These are phyloP conservation scores for Eucalyptus grandis DNA, from an alignment of 345 rosid species.

Conservation along the genomic window DNA sequence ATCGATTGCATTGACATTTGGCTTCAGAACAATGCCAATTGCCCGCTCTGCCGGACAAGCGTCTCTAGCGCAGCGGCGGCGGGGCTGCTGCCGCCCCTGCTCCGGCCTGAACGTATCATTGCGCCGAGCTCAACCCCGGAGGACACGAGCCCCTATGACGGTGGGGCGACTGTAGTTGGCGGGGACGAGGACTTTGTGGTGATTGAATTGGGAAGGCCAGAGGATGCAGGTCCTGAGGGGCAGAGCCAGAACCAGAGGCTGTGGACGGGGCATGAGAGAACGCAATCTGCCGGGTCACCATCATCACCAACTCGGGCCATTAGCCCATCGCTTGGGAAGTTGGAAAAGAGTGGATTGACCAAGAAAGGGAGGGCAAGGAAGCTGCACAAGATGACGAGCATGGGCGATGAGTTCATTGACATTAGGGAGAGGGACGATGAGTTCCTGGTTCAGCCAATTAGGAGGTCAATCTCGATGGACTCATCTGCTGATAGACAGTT, in stretches of 20 bases:
- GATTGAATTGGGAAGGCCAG: constrained; percentile 39
- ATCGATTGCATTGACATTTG: constrained; percentile 89
- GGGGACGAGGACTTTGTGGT: constrained; percentile 63
- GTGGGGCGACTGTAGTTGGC: not conserved
- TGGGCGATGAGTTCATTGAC: constrained; percentile 86
- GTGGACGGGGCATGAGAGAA: constrained; percentile 28
- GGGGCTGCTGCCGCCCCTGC: not conserved
- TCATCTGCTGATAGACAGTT: constrained; percentile 58
- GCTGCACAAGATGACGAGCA: constrained; percentile 42
- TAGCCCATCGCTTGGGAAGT: constrained; percentile 23
- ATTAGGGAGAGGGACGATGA: constrained; percentile 39
- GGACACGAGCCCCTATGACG: constrained; percentile 16
- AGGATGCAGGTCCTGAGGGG: not conserved
- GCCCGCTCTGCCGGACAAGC: constrained; percentile 80
- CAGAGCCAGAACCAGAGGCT: not conserved
- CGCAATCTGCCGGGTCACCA: constrained; percentile 7
- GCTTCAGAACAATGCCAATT: constrained; percentile 85
- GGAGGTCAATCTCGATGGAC: constrained; percentile 92
- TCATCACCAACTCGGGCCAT: not conserved
- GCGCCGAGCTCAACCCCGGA: constrained; percentile 39
- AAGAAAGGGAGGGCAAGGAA: constrained; percentile 32
- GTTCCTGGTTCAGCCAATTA: constrained; percentile 54
- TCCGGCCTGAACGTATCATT: constrained; percentile 9
- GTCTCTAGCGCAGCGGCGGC: constrained; percentile 20
- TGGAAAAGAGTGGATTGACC: constrained; percentile 10